These are phyloP conservation scores for Cyberlindnera saturnus DNA, from an alignment of 805 yeast species.

Conservation along the genomic window DNA sequence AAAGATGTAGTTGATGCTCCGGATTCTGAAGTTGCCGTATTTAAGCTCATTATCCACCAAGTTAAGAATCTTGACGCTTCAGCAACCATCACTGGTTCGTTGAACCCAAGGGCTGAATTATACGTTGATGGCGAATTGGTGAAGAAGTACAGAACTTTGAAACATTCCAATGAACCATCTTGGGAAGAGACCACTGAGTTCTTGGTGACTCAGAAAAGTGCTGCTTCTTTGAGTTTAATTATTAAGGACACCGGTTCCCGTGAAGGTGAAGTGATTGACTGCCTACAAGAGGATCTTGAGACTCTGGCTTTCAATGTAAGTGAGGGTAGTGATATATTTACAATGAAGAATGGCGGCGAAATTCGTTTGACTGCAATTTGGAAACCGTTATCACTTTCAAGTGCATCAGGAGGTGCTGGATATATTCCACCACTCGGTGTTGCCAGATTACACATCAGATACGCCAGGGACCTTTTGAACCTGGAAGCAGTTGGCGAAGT, in stretches of 20 bases:
- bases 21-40: constrained; percentile 68
- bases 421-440: constrained; percentile 63
- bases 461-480: constrained; percentile 45
- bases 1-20: constrained; percentile 28
- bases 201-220: constrained; percentile 54
- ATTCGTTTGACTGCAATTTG: constrained; percentile 53
- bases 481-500: constrained; percentile 65
- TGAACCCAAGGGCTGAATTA: constrained; percentile 64
- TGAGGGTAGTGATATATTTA: constrained; percentile 42
- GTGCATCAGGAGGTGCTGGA: constrained; percentile 37
- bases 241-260: constrained; percentile 53
- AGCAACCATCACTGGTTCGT: constrained; percentile 37
- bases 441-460: constrained; percentile 50
- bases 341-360: constrained; percentile 47
- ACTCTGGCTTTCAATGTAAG: constrained; percentile 38
- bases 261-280: constrained; percentile 43
- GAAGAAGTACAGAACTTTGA: constrained; percentile 55
- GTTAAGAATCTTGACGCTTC: constrained; percentile 53
- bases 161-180: constrained; percentile 65
- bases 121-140: constrained; percentile 50
- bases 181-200: constrained; percentile 62
- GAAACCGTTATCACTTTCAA: constrained; percentile 63
- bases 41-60: constrained; percentile 55
- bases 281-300: constrained; percentile 42
- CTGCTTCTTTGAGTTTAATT: constrained; percentile 46